A percentile compares a stretch with the other conserved stretches of the same genome.
These are phyloP conservation scores for Nissolia schottii DNA, from an alignment of 306 rosid genomes.

Conservation along the genomic window DNA sequence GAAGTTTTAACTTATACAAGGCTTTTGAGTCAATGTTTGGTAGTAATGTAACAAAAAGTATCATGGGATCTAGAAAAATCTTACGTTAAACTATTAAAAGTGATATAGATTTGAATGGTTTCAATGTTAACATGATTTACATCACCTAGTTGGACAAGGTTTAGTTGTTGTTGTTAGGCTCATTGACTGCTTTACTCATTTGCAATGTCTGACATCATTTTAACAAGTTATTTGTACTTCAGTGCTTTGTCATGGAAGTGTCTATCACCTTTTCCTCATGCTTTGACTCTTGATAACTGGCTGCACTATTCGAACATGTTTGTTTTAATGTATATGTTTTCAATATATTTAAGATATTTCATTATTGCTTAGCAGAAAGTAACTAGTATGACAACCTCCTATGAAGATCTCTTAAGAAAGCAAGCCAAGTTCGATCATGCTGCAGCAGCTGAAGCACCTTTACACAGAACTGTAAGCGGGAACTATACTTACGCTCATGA, in stretches of 20 bases:
- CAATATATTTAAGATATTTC: conserved; percentile 12
- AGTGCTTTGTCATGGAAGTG: background rate
- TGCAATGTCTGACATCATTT: background rate
- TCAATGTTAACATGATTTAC: too few species aligned
- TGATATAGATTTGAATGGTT: too few species aligned
- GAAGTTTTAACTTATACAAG: background rate
- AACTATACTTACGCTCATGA: conserved; percentile 5
- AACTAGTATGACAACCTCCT: conserved; percentile 20
- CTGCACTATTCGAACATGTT: background rate
- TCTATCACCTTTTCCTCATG: background rate
- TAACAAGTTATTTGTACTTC: background rate
- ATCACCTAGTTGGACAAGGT: too few species aligned
- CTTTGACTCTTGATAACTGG: conserved; percentile 17
- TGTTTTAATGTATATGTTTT: background rate
- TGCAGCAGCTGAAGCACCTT: conserved; percentile 24
- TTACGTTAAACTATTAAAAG: too few species aligned
- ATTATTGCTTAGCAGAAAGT: conserved; percentile 30
- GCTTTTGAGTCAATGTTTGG: background rate
- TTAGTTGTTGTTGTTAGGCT: too few species aligned
- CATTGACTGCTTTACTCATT: too few species aligned
- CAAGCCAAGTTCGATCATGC: conserved; percentile 43
- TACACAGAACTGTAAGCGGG: conserved; percentile 44
- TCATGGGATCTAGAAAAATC: too few species aligned
- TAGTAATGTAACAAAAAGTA: background rate
- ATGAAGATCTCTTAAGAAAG: conserved; percentile 42